A percentile compares a stretch with the other conserved stretches of the same genome.
phyloP scores from a whole-genome alignment of 257 asterid species.

The Salvia rosmarinus region DNA sequence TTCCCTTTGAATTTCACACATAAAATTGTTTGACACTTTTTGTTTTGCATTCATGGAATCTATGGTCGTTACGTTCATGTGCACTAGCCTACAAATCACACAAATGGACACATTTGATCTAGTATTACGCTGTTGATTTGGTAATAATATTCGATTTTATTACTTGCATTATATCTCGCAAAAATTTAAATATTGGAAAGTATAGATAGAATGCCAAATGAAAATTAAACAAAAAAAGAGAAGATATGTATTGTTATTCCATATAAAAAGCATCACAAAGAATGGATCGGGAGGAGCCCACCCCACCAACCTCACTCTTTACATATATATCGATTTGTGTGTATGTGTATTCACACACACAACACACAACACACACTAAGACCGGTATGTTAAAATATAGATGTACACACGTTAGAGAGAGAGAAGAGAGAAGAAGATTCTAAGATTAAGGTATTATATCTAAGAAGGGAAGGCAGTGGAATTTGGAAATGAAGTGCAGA shows the following conservation, averaged over 20 bases:
- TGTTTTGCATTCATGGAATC: no score
- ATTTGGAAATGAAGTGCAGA: conserved; percentile 39
- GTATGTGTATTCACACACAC: background rate
- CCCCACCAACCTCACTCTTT: conserved; percentile 15
- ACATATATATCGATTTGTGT: background rate
- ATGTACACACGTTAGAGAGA: conserved; percentile 2
- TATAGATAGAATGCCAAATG: background rate
- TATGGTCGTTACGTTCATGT: no score
- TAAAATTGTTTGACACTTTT: no score
- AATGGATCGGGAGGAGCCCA: conserved; percentile 33
- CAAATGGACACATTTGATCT: no score
- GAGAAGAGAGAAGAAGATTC: conserved; percentile 62
- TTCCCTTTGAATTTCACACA: conserved; percentile 5
- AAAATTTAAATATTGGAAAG: background rate
- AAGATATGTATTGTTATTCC: background rate
- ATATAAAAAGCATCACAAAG: conserved; percentile 6
- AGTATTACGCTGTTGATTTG: no score
- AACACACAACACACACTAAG: background rate
- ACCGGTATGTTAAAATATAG: conserved; percentile 11
- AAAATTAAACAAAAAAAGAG: background rate
- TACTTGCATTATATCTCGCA: no score
- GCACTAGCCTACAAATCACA: no score
- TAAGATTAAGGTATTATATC: conserved; percentile 38
- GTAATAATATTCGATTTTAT: no score
- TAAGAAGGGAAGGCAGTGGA: conserved; percentile 35